Percentiles rank a stretch among this genome's conserved stretches.
These are phyloP conservation scores for Quercus alba DNA, from an alignment of 306 rosid species.

Conservation along the genomic window DNA sequence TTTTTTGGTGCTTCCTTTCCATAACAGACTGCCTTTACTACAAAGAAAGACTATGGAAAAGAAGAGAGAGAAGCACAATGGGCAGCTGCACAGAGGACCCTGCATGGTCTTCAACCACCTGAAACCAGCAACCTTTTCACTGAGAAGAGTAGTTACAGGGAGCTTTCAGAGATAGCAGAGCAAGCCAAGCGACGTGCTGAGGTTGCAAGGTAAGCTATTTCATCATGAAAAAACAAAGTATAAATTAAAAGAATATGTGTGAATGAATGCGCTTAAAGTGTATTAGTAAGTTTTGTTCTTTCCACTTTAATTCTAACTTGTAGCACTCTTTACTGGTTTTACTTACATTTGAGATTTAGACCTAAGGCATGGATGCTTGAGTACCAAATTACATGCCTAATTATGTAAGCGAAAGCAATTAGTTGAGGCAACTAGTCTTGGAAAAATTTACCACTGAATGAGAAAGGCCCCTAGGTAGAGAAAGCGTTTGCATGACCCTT, in stretches of 20 bases:
- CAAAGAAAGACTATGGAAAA: conserved; percentile 98
- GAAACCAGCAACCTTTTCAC: conserved; percentile 59
- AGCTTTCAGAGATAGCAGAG: conserved; percentile 98
- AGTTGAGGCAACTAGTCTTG: not conserved
- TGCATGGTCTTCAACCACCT: conserved; percentile 97
- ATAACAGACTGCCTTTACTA: conserved; percentile 92
- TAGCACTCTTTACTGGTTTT: not conserved
- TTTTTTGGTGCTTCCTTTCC: conserved; percentile 4
- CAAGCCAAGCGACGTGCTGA: conserved; percentile 98
- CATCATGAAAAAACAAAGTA: too few species aligned
- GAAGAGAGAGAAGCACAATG: conserved; percentile 99
- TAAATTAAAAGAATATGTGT: too few species aligned
- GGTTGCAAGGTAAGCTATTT: conserved; percentile 78
- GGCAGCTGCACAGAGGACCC: conserved; percentile 97
- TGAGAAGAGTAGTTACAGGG: conserved; percentile 72
- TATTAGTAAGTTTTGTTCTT: too few species aligned
- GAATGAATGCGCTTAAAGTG: too few species aligned
- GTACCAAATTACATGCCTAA: not conserved
- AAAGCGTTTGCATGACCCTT: not conserved
- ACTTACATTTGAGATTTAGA: not conserved
- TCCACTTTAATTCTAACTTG: too few species aligned
- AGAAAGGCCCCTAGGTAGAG: not conserved
- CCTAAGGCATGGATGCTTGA: not conserved
- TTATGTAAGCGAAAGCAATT: not conserved
- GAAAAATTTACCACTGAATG: not conserved